These are phyloP conservation scores for Dovyalis caffra DNA, from an alignment of 345 rosid species.

Conservation along the genomic window DNA sequence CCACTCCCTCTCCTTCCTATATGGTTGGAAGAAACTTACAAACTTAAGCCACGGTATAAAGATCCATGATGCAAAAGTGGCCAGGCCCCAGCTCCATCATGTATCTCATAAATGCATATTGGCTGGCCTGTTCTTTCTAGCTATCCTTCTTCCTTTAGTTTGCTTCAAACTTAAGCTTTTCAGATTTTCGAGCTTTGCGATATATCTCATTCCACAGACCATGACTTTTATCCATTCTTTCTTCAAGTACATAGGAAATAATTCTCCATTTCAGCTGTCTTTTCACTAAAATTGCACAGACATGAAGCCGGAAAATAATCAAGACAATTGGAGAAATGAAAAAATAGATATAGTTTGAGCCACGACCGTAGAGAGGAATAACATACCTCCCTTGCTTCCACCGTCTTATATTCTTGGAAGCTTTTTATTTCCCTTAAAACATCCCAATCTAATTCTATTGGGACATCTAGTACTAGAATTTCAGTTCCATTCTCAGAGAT, in stretches of 20 bases:
- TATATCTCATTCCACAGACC: constrained; percentile 89
- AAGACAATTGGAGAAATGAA: not conserved
- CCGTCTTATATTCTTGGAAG: constrained; percentile 67
- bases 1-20: too few relatives aligned
- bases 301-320: not conserved
- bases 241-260: constrained; percentile 59
- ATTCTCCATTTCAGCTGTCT: constrained; percentile 23
- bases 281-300: constrained; percentile 4
- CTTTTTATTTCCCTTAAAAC: constrained; percentile 59
- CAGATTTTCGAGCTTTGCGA: constrained; percentile 81
- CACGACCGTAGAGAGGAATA: too few relatives aligned
- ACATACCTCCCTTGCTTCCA: constrained; percentile 83
- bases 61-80: constrained; percentile 96
- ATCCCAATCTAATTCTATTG: constrained; percentile 67
- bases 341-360: too few relatives aligned
- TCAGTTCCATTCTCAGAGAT: constrained; percentile 42
- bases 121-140: constrained; percentile 96
- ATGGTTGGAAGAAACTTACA: constrained; percentile 51
- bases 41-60: constrained; percentile 88
- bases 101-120: constrained; percentile 90
- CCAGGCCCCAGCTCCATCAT: constrained; percentile 89
- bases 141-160: constrained; percentile 97
- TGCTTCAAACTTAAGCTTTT: constrained; percentile 79
- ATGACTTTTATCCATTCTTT: constrained; percentile 69
- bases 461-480: constrained; percentile 45